Conservation (phyloP, 164 flowering plant genomes). For the Tetracentron sinense region DNA sequence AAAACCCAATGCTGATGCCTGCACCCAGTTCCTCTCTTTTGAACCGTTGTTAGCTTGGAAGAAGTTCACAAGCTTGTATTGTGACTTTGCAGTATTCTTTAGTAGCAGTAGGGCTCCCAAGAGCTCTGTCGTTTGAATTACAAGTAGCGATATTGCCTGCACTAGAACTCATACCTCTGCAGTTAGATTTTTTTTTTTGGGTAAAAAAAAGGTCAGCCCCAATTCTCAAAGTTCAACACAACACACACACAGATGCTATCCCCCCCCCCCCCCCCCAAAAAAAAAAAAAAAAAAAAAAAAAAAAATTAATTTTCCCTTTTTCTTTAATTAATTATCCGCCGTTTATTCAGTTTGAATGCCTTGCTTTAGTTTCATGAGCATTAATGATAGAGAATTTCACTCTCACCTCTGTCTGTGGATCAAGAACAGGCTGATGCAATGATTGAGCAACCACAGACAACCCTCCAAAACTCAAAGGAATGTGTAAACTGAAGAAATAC, state of each 20-base stretch:
- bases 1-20: slow-evolving; percentile 58
- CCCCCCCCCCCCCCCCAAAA: too few relatives aligned
- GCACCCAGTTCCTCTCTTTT: slow-evolving; percentile 54
- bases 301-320: too few relatives aligned
- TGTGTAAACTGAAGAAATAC: slow-evolving; percentile 71
- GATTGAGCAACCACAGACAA: slow-evolving; percentile 49
- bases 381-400: neutral
- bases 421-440: slow-evolving; percentile 52
- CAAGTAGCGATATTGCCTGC: slow-evolving; percentile 64
- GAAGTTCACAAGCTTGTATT: slow-evolving; percentile 28
- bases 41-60: slow-evolving; percentile 28
- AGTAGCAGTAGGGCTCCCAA: slow-evolving; percentile 42
- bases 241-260: too few relatives aligned
- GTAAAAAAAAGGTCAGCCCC: too few relatives aligned
- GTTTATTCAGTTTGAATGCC: too few relatives aligned
- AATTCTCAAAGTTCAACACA: neutral
- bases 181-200: too few relatives aligned
- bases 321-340: too few relatives aligned
- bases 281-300: neutral
- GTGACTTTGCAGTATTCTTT: slow-evolving; percentile 36
- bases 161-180: neutral
- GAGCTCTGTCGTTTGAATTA: slow-evolving; percentile 56
- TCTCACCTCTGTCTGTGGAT: slow-evolving; percentile 61
- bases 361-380: neutral
- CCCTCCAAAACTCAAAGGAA: slow-evolving; percentile 84